Percentiles rank a stretch among this genome's conserved stretches.
Conservation (phyloP, 1,139 yeast genomes). For the Fermentozyma sake region DNA sequence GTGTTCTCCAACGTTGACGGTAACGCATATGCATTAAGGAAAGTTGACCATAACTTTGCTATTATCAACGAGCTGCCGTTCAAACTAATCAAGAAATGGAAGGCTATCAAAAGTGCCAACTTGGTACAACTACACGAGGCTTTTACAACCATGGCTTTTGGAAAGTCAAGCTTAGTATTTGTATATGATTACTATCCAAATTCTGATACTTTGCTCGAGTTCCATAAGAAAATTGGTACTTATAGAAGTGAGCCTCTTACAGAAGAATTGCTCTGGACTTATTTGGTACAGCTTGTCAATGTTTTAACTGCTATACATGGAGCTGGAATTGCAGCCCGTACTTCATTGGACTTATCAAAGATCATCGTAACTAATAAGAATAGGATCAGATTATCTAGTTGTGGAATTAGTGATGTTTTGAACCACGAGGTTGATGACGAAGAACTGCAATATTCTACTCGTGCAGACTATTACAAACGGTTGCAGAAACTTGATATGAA, state of each 20-base stretch:
- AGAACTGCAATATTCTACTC: conserved; percentile 14
- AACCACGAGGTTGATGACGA: conserved; percentile 33
- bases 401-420: conserved; percentile 71
- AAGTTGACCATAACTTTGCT: conserved; percentile 49
- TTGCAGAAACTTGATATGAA: conserved; percentile 52
- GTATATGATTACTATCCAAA: conserved; percentile 64
- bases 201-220: conserved; percentile 53
- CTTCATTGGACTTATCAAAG: conserved; percentile 57
- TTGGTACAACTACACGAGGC: conserved; percentile 72
- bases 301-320: conserved; percentile 65
- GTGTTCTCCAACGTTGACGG: conserved; percentile 82
- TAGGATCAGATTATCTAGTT: conserved; percentile 65
- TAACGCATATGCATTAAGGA: conserved; percentile 66
- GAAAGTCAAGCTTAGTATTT: conserved; percentile 48
- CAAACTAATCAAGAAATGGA: conserved; percentile 38
- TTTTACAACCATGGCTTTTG: conserved; percentile 84
- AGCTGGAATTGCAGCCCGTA: conserved; percentile 57
- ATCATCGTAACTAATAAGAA: conserved; percentile 69
- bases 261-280: conserved; percentile 70
- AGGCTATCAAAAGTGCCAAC: conserved; percentile 55
- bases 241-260: conserved; percentile 48
- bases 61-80: conserved; percentile 54
- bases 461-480: conserved; percentile 10
- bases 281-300: conserved; percentile 66
- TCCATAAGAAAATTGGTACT: conserved; percentile 27